Evolutionary conservation across 306 rosid species (phyloP).

Genomic region (Spatholobus suberectus): DNA sequence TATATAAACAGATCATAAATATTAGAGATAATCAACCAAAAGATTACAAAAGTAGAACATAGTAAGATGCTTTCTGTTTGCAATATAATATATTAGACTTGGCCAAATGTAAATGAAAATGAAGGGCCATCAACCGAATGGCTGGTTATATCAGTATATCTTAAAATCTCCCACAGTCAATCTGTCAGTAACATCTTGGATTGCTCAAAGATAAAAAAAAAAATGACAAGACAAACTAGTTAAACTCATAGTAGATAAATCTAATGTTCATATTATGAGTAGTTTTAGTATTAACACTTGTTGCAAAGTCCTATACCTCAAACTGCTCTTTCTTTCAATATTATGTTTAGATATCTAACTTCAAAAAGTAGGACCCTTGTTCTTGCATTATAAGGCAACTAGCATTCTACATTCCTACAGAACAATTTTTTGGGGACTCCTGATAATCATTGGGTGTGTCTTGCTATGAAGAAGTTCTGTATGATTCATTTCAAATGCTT

Average conservation of each 20-base stretch:
- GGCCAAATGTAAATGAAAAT: constrained; percentile 19
- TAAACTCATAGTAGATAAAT: constrained; percentile 17
- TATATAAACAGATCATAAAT: constrained; percentile 14
- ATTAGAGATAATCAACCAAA: constrained; percentile 34
- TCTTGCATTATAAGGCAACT: constrained; percentile 6
- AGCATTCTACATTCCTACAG: constrained; percentile 10
- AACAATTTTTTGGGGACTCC: background rate
- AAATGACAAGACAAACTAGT: constrained; percentile 24
- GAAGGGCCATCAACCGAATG: constrained; percentile 27
- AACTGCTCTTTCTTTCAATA: constrained; percentile 21
- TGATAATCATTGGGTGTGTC: background rate
- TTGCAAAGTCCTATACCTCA: constrained; percentile 18
- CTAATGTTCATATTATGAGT: constrained; percentile 1
- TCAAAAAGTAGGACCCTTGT: constrained; percentile 14
- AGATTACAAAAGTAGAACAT: background rate
- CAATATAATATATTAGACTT: background rate
- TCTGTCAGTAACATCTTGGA: constrained; percentile 21
- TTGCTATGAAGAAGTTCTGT: constrained; percentile 11
- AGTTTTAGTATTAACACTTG: constrained; percentile 26
- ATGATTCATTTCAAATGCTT: background rate
- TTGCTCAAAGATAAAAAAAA: constrained; percentile 15
- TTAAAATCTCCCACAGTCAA: constrained; percentile 37
- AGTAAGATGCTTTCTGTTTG: background rate
- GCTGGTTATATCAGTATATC: background rate
- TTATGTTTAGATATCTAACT: constrained; percentile 31